Evolutionary conservation across 371 early-diverging fungal genomes (phyloP).

Genomic region (Apophysomyces sp.): DNA sequence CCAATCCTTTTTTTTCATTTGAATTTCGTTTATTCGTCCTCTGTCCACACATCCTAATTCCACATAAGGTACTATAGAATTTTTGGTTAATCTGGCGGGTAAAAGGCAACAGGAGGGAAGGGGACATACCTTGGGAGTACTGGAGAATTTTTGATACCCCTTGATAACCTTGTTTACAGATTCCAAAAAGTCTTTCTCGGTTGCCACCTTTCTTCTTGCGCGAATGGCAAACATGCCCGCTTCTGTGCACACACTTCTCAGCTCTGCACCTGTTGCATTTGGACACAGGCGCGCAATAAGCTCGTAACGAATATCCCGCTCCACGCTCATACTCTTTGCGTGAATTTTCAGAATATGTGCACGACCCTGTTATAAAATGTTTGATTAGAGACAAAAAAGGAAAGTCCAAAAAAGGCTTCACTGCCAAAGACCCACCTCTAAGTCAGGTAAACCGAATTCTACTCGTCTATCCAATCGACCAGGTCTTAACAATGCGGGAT

Average conservation of each 20-base stretch:
- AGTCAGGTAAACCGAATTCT: slow-evolving; percentile 99
- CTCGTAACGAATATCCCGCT: slow-evolving; percentile 96
- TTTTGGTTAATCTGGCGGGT: neutral
- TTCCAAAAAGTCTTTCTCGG: slow-evolving; percentile 99
- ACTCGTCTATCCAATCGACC: slow-evolving; percentile 99
- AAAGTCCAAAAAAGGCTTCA: neutral
- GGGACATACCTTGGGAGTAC: slow-evolving; percentile 78
- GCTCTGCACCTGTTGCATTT: slow-evolving; percentile 98
- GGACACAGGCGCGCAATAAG: slow-evolving; percentile 96
- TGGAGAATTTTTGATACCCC: slow-evolving; percentile 97
- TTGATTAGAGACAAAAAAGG: neutral
- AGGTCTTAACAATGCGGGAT: slow-evolving; percentile 97
- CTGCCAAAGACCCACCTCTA: slow-evolving; percentile 45
- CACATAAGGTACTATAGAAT: slow-evolving; percentile 50
- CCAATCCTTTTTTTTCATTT: neutral
- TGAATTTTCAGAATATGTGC: slow-evolving; percentile 99
- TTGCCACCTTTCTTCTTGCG: slow-evolving; percentile 98
- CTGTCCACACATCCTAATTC: slow-evolving; percentile 36
- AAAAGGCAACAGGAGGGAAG: neutral
- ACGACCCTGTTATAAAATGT: slow-evolving; percentile 74
- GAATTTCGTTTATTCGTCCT: neutral
- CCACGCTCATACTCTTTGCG: slow-evolving; percentile 99
- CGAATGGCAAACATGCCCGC: slow-evolving; percentile 99
- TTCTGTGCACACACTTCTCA: slow-evolving; percentile 99
- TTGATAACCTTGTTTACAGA: slow-evolving; percentile 99